Base-by-base conservation (phyloP, 257 asterid species). In the Misopates orontium region DNA sequence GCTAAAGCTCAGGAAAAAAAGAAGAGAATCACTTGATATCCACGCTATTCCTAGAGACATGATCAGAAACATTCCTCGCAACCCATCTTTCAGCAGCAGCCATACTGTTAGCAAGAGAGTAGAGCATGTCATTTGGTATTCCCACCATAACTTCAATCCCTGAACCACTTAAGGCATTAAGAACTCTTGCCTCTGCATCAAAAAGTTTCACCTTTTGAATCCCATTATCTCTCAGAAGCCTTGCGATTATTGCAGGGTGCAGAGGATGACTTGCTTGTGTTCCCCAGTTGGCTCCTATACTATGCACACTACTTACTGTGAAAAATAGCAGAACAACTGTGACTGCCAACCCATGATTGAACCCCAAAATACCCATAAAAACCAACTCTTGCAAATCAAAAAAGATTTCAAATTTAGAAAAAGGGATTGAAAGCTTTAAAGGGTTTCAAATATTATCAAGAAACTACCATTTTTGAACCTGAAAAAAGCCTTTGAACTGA, bases 251-350 rank as follows among this genome's bases (percentile, higher is more conserved):
- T 4, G 85, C 20, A 21, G 93, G 95, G 39, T 83, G 84, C 71
- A 92, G 79, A 54, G 82, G 93, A 67, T 92, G 98, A 56, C 81
- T 85, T 71, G 96, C 65, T 31, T 83, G 98, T 15, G 89, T 92
- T 47, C 98, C 98, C 98, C 98, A 92, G 74, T 92, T 92, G 4
- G 85, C 96, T 50, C 98, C 98, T 11, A 89, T 84, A 62, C 98
- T 73, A 12, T 73, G 3, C 10, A 73, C 97, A 55, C 6, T 42
- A 50, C 72, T 64, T n/a, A 76, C 76, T 74, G 75, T 64, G 56
- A 75, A 23, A 17, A 75, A 40, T 54, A 75, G 11, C 63, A 79
- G 1, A 51, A 86, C 4, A 6, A 47, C 66, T 25, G 47, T 60
- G 8, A 59, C 64, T 51, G 24, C 75, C 17, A 69, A 16, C 42